phyloP scores from a whole-genome alignment of 2,329 filamentous ascomycete species.

The Trichophyton schoenleinii region DNA sequence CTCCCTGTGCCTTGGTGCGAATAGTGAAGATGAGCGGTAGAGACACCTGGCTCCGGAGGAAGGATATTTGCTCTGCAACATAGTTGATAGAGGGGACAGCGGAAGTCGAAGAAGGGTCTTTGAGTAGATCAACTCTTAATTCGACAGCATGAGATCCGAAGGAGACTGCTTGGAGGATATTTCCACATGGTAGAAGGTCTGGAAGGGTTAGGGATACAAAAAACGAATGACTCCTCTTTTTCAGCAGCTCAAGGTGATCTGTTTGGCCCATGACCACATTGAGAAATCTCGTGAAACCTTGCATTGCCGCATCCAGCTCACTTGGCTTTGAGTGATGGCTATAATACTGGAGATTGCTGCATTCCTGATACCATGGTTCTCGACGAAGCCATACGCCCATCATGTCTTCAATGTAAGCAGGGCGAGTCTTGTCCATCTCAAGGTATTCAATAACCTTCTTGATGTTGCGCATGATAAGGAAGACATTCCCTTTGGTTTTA shows the following conservation, averaged over 20 bases:
- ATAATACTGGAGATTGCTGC: slow-evolving; percentile 89
- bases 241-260: slow-evolving; percentile 44
- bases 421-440: slow-evolving; percentile 74
- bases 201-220: slow-evolving; percentile 86
- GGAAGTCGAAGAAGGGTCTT: slow-evolving; percentile 50
- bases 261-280: slow-evolving; percentile 52
- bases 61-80: slow-evolving; percentile 66
- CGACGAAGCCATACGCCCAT: slow-evolving; percentile 79
- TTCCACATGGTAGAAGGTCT: slow-evolving; percentile 50
- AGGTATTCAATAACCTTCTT: slow-evolving; percentile 81
- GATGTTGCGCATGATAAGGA: slow-evolving; percentile 79
- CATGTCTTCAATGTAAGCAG: slow-evolving; percentile 87
- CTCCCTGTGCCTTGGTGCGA: slow-evolving; percentile 73
- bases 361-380: slow-evolving; percentile 79
- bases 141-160: slow-evolving; percentile 89
- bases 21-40: slow-evolving; percentile 88
- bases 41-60: slow-evolving; percentile 58
- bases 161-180: slow-evolving; percentile 57
- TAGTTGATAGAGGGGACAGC: slow-evolving; percentile 58
- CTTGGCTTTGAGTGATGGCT: slow-evolving; percentile 52
- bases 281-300: slow-evolving; percentile 64
- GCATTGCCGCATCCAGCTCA: slow-evolving; percentile 42
- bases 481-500: slow-evolving; percentile 64
- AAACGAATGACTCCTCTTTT: slow-evolving; percentile 62
- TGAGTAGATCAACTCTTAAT: slow-evolving; percentile 78